These are phyloP conservation scores for Scedosporium dehoogii DNA, from an alignment of 2,329 filamentous ascomycete species.

Conservation along the genomic window DNA sequence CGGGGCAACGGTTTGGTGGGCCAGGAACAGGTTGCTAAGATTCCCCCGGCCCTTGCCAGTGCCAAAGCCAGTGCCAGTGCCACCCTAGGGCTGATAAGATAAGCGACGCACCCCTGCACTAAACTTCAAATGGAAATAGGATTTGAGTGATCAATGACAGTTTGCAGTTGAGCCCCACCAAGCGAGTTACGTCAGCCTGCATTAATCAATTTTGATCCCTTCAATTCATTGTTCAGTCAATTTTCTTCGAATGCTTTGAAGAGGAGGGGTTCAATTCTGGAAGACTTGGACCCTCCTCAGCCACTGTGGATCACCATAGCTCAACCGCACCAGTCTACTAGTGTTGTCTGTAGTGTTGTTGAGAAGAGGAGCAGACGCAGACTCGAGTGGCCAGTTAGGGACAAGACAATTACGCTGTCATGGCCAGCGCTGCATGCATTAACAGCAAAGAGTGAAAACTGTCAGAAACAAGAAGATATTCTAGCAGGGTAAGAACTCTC, in stretches of 20 bases:
- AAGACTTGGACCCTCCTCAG: no score
- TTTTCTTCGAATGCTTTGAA: no score
- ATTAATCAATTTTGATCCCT: no score
- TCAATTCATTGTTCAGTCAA: no score
- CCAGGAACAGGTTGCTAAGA: not conserved
- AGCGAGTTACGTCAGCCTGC: no score
- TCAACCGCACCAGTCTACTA: no score
- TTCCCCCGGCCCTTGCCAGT: not conserved
- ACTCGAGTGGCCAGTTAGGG: no score
- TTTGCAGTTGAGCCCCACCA: no score
- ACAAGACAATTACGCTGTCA: not conserved
- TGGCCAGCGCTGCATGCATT: not conserved
- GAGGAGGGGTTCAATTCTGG: no score
- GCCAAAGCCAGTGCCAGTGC: not conserved
- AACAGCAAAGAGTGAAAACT: not conserved
- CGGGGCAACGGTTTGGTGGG: not conserved
- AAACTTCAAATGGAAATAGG: not conserved
- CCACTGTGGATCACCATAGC: no score
- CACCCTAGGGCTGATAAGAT: not conserved
- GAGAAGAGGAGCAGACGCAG: no score
- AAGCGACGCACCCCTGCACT: not conserved
- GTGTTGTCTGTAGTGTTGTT: no score
- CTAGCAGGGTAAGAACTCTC: not conserved
- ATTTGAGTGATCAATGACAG: not conserved
- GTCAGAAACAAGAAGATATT: not conserved